phyloP scores from a whole-genome alignment of 495 filamentous ascomycete species.

The Penicillium simplicissimum region DNA sequence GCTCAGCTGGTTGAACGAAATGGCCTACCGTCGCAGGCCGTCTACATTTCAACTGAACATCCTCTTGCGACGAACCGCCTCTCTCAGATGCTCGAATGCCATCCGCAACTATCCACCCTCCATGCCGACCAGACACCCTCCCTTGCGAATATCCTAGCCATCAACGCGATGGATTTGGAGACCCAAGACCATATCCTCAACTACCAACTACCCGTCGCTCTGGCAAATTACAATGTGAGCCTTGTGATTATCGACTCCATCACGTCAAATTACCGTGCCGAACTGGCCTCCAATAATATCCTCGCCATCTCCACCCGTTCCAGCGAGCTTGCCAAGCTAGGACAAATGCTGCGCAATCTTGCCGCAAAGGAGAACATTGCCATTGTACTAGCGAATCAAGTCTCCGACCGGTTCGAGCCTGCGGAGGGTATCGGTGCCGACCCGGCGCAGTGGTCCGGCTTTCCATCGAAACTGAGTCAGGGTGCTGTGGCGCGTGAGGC shows the following conservation, averaged over 20 bases:
- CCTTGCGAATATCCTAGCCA: conserved; percentile 68
- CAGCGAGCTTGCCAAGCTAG: conserved; percentile 71
- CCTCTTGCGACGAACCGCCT: conserved; percentile 79
- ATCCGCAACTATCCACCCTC: conserved; percentile 60
- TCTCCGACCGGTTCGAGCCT: conserved; percentile 78
- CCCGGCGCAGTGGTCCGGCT: conserved; percentile 10
- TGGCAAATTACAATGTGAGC: conserved; percentile 70
- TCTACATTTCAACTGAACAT: conserved; percentile 97
- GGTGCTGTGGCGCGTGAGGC: conserved; percentile 21
- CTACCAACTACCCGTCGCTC: conserved; percentile 87
- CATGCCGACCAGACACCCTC: conserved; percentile 56
- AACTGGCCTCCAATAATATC: conserved; percentile 55
- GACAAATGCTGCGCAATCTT: conserved; percentile 71
- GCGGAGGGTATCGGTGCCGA: conserved; percentile 13
- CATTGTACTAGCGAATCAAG: conserved; percentile 92
- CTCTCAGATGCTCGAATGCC: conserved; percentile 67
- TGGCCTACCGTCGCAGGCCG: conserved; percentile 66
- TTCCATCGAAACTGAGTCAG: conserved; percentile 21
- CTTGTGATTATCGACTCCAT: conserved; percentile 87
- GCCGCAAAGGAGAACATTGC: conserved; percentile 73
- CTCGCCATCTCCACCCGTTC: conserved; percentile 50
- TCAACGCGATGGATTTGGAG: conserved; percentile 89
- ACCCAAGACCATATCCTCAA: conserved; percentile 91
- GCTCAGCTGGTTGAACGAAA: conserved; percentile 73
- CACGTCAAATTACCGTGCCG: conserved; percentile 91